phyloP scores from a whole-genome alignment of 2,329 filamentous ascomycete genomes.

The Arthrobotrys sinensis region DNA sequence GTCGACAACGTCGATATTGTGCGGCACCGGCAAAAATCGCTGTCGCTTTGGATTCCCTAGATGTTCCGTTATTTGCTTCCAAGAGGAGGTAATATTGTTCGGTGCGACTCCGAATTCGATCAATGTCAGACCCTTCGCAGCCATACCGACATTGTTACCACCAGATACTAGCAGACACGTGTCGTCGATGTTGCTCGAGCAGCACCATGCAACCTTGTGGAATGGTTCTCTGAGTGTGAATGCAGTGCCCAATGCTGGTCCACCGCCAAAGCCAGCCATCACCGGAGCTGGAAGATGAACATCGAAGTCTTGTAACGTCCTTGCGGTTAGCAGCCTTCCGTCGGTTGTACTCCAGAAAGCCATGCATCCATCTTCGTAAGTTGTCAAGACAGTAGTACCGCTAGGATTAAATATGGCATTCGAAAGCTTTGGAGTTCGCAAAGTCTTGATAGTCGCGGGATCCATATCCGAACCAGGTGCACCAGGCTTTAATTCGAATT shows the following conservation, averaged over 20 bases:
- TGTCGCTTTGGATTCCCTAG: constrained; percentile 82
- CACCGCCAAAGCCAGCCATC: constrained; percentile 71
- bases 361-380: constrained; percentile 89
- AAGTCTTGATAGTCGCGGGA: constrained; percentile 74
- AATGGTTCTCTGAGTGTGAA: constrained; percentile 80
- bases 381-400: constrained; percentile 88
- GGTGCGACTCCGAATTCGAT: constrained; percentile 91
- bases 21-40: constrained; percentile 80
- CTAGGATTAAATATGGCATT: constrained; percentile 96
- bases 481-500: constrained; percentile 84
- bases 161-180: constrained; percentile 90
- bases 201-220: constrained; percentile 88
- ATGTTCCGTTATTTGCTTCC: constrained; percentile 84
- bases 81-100: constrained; percentile 90
- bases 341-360: constrained; percentile 97
- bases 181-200: constrained; percentile 91
- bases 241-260: constrained; percentile 68
- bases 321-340: constrained; percentile 84
- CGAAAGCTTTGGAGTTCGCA: constrained; percentile 81
- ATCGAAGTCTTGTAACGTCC: constrained; percentile 81
- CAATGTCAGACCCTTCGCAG: constrained; percentile 85
- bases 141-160: constrained; percentile 78
- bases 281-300: constrained; percentile 71
- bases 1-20: constrained; percentile 81
- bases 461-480: constrained; percentile 85